Percentiles rank a stretch among this genome's conserved stretches.
Conservation (phyloP, 176 grass and related monocot species). For the Juncus effusus region DNA sequence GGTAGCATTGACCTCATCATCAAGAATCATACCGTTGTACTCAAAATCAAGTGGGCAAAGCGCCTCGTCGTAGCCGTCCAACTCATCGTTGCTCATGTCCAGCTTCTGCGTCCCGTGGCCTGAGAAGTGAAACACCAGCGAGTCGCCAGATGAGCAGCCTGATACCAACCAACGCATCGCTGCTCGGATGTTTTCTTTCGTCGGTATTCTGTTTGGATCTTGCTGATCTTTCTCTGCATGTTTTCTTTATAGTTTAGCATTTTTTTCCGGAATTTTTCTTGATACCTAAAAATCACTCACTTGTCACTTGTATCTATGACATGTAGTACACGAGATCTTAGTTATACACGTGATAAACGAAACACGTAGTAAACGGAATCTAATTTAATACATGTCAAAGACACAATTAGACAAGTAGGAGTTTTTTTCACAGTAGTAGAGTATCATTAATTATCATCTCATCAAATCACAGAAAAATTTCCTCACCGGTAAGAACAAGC, state of each 20-base stretch:
- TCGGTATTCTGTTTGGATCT: slow-evolving; percentile 40
- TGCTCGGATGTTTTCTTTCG: slow-evolving; percentile 44
- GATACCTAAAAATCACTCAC: background rate
- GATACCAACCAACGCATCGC: slow-evolving; percentile 85
- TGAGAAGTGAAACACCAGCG: slow-evolving; percentile 85
- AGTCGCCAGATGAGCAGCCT: slow-evolving; percentile 42
- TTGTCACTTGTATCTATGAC: background rate
- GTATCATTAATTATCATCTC: too few species aligned
- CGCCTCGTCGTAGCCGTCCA: slow-evolving; percentile 84
- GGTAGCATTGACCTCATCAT: slow-evolving; percentile 65
- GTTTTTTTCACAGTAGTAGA: too few species aligned
- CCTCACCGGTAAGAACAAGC: slow-evolving; percentile 64
- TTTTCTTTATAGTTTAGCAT: too few species aligned
- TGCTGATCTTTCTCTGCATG: slow-evolving; percentile 46
- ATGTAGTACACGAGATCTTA: background rate
- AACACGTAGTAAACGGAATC: background rate
- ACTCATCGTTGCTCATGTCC: slow-evolving; percentile 61
- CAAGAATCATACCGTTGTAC: slow-evolving; percentile 45
- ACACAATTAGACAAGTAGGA: too few species aligned
- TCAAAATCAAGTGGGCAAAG: slow-evolving; percentile 83
- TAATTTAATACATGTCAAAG: too few species aligned
- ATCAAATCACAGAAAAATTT: background rate
- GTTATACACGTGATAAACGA: background rate
- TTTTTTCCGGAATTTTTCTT: too few species aligned
- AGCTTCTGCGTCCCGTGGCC: slow-evolving; percentile 89